phyloP scores from a whole-genome alignment of 2,329 filamentous ascomycete species.

The Fusarium stilboides region DNA sequence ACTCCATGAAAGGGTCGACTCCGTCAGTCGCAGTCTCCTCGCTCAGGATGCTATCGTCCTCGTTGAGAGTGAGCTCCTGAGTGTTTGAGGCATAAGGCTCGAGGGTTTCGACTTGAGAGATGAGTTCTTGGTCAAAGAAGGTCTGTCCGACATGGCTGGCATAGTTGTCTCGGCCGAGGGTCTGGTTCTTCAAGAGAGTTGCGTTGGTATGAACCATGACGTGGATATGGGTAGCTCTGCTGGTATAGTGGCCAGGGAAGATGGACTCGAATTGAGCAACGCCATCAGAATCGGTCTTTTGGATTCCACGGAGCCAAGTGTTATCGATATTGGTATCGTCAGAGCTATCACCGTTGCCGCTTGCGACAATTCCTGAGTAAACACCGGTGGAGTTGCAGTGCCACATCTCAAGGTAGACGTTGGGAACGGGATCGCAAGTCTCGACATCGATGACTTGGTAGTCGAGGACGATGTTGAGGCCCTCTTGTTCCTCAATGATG shows the following conservation, averaged over 20 bases:
- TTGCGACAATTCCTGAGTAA: constrained; percentile 60
- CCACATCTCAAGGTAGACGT: constrained; percentile 63
- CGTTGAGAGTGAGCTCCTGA: constrained; percentile 65
- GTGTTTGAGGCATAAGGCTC: constrained; percentile 65
- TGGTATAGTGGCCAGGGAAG: constrained; percentile 62
- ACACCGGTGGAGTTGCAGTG: constrained; percentile 64
- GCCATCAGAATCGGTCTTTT: constrained; percentile 59
- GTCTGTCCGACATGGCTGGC: constrained; percentile 75
- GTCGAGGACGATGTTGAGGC: constrained; percentile 60
- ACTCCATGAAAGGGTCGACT: constrained; percentile 72
- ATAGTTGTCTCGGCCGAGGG: constrained; percentile 54
- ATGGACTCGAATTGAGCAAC: constrained; percentile 61
- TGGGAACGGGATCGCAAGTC: constrained; percentile 60
- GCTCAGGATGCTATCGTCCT: constrained; percentile 64
- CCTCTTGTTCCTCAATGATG: constrained; percentile 59
- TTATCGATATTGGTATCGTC: constrained; percentile 53
- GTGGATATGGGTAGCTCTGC: constrained; percentile 66
- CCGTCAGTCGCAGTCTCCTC: constrained; percentile 62
- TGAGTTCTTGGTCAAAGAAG: constrained; percentile 74
- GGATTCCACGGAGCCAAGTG: constrained; percentile 57
- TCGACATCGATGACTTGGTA: constrained; percentile 62
- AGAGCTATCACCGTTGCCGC: constrained; percentile 62
- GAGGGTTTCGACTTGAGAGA: constrained; percentile 64
- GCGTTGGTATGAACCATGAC: constrained; percentile 58
- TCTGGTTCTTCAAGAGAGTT: constrained; percentile 53